Percentiles rank a stretch among this genome's conserved stretches.
Evolutionary conservation across 2,329 filamentous ascomycete genomes (phyloP).

Genomic region (Alternaria incomplexa): DNA sequence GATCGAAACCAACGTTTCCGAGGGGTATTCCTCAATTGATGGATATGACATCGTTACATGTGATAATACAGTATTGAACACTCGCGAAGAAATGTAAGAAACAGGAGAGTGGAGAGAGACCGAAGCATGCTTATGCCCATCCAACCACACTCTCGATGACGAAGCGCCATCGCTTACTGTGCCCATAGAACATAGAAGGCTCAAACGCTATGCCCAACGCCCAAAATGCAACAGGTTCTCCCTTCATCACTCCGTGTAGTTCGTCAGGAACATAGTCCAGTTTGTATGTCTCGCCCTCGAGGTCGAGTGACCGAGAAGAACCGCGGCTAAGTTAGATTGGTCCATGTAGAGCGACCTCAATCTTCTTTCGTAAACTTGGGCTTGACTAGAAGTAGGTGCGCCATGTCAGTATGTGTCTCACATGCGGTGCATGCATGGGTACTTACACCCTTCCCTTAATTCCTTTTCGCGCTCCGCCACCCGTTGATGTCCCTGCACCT

Average conservation of each 20-base stretch:
- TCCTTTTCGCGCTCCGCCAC: conserved; percentile 78
- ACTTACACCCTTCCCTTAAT: conserved; percentile 71
- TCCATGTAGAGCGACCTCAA: conserved; percentile 23
- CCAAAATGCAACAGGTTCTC: conserved; percentile 23
- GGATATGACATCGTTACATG: not conserved
- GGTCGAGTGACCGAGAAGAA: not conserved
- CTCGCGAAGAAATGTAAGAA: conserved; percentile 9
- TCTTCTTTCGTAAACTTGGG: conserved; percentile 90
- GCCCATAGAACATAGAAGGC: conserved; percentile 8
- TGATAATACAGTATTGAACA: conserved; percentile 27
- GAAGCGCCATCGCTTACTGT: conserved; percentile 12
- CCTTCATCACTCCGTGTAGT: not conserved
- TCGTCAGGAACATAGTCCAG: not conserved
- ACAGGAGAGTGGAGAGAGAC: conserved; percentile 24
- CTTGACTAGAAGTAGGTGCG: conserved; percentile 62
- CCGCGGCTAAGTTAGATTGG: not conserved
- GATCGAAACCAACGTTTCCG: not conserved
- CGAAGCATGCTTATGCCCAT: conserved; percentile 7
- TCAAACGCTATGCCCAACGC: conserved; percentile 34
- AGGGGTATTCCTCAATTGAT: not conserved
- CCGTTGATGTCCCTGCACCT: conserved; percentile 75
- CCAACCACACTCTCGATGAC: conserved; percentile 1
- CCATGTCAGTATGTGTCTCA: not conserved
- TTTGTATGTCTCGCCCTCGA: not conserved
- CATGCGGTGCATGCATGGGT: not conserved